Percentiles rank a stretch among this genome's conserved stretches.
Evolutionary conservation across 78 protist species (phyloP).

Genomic region (Bodo saltans): DNA sequence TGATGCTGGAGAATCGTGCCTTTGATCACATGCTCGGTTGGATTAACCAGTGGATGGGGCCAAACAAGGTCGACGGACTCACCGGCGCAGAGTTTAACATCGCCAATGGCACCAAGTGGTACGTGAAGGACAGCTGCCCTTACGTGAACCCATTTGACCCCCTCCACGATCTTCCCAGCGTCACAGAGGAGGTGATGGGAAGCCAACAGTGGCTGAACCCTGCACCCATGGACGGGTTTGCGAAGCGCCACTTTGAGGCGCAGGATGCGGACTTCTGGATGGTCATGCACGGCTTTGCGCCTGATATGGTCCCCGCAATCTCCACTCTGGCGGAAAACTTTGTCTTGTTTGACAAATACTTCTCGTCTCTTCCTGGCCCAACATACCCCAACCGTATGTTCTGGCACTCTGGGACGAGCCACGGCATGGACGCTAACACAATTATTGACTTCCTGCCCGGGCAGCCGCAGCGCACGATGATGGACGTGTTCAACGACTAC

Average conservation of each 20-base stretch:
- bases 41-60: background rate
- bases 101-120: background rate
- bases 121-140: background rate
- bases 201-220: background rate
- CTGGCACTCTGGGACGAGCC: slow-evolving; percentile 25
- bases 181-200: slow-evolving; percentile 19
- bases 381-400: slow-evolving; percentile 26
- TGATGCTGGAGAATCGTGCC: slow-evolving; percentile 46
- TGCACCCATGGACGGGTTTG: slow-evolving; percentile 29
- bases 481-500: background rate
- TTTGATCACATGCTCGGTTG: slow-evolving; percentile 46
- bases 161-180: background rate
- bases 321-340: slow-evolving; percentile 20
- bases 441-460: background rate
- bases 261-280: background rate
- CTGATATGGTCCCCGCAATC: slow-evolving; percentile 4
- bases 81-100: slow-evolving; percentile 6
- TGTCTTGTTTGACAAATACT: slow-evolving; percentile 7
- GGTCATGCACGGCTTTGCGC: slow-evolving; percentile 21
- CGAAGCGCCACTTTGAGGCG: background rate
- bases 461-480: slow-evolving; percentile 24
- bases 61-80: slow-evolving; percentile 24
- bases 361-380: slow-evolving; percentile 30
- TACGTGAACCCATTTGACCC: slow-evolving; percentile 15
- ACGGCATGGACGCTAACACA: slow-evolving; percentile 5